Evolutionary conservation across 441 rosid species (phyloP).

Genomic region (Macaranga tanarius): DNA sequence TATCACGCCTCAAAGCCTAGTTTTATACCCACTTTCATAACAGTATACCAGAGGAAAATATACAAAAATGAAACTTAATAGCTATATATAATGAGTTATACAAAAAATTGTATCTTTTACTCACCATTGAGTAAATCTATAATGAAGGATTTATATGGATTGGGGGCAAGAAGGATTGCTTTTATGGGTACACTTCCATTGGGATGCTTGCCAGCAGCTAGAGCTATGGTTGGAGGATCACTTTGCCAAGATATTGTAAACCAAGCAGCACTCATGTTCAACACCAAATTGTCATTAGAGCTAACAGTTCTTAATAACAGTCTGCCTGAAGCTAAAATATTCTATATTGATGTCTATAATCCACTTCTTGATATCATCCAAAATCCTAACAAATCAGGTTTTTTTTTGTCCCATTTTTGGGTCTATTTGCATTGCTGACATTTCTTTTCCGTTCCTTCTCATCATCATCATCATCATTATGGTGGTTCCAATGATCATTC

Average conservation of each 20-base stretch:
- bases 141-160: constrained; percentile 45
- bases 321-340: constrained; percentile 33
- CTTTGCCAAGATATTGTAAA: constrained; percentile 42
- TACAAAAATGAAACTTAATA: too few relatives aligned
- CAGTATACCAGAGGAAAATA: too few relatives aligned
- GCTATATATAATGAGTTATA: too few relatives aligned
- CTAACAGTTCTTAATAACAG: constrained; percentile 31
- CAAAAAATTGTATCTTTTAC: too few relatives aligned
- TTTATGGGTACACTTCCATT: constrained; percentile 53
- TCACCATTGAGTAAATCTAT: too few relatives aligned
- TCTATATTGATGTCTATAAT: constrained; percentile 48
- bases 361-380: constrained; percentile 47
- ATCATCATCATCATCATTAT: too few relatives aligned
- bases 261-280: constrained; percentile 42
- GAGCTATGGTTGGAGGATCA: constrained; percentile 48
- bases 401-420: not conserved
- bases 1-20: too few relatives aligned
- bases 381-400: constrained; percentile 39
- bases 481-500: too few relatives aligned
- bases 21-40: too few relatives aligned
- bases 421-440: too few relatives aligned
- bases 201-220: constrained; percentile 61
- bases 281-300: constrained; percentile 39
- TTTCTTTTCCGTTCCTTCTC: too few relatives aligned
- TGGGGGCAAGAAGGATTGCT: constrained; percentile 55